Evolutionary conservation across 768 basidiomycete species (phyloP).

Genomic region (Gloeostereum incarnatum): DNA sequence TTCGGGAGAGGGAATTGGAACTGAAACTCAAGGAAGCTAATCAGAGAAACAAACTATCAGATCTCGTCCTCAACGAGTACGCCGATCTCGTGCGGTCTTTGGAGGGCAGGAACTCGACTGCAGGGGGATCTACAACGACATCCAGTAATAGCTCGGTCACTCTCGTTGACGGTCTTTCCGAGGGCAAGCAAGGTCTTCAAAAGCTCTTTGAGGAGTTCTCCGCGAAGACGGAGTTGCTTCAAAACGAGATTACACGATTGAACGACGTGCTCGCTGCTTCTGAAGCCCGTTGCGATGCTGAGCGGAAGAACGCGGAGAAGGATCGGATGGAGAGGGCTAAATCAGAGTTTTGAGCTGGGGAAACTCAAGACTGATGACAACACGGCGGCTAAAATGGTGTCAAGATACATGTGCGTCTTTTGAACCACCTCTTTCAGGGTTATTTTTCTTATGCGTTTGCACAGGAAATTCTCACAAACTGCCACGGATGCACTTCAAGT

Average conservation of each 20-base stretch:
- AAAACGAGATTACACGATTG: constrained; percentile 30
- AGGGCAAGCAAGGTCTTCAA: constrained; percentile 40
- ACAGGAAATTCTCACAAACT: constrained; percentile 77
- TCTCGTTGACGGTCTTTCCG: constrained; percentile 29
- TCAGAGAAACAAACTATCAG: constrained; percentile 53
- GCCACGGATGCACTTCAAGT: constrained; percentile 58
- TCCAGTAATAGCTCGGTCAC: constrained; percentile 9
- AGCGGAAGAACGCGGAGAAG: constrained; percentile 29
- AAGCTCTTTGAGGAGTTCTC: constrained; percentile 40
- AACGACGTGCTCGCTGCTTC: constrained; percentile 33
- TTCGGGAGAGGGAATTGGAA: constrained; percentile 40
- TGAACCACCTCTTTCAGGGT: background rate
- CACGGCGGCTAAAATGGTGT: constrained; percentile 77
- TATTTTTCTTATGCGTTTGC: background rate
- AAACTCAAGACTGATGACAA: constrained; percentile 52
- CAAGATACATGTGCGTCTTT: constrained; percentile 66
- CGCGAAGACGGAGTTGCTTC: constrained; percentile 33
- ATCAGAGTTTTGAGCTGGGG: constrained; percentile 41
- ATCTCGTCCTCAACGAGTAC: constrained; percentile 62
- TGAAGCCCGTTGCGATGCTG: constrained; percentile 33
- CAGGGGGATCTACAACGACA: background rate
- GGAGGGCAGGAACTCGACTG: constrained; percentile 27
- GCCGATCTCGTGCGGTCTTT: constrained; percentile 64
- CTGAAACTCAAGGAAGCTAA: constrained; percentile 35
- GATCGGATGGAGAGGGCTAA: constrained; percentile 37